phyloP scores from a whole-genome alignment of 148 eudicot genomes.

The Fagopyrum esculentum region DNA sequence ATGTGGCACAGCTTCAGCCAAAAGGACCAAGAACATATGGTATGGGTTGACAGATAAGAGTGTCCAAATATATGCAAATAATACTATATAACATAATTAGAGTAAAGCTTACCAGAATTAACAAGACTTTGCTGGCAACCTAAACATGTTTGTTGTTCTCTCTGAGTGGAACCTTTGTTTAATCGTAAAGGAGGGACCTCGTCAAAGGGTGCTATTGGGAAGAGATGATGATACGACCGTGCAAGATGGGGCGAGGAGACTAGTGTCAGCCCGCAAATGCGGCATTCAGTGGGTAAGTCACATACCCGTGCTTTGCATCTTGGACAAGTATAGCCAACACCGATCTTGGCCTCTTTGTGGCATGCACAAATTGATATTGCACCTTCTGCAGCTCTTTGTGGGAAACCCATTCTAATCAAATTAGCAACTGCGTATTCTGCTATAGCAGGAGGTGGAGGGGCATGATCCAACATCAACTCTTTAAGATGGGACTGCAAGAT shows the following conservation, averaged over 20 bases:
- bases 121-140: conserved; percentile 80
- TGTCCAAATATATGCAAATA: neutral
- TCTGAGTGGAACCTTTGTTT: conserved; percentile 25
- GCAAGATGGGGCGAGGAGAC: conserved; percentile 98
- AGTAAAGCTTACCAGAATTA: conserved; percentile 50
- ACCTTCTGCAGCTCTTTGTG: conserved; percentile 93
- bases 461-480: conserved; percentile 83
- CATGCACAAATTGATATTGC: conserved; percentile 85
- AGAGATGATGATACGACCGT: conserved; percentile 89
- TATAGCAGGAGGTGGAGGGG: conserved; percentile 98
- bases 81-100: neutral
- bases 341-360: conserved; percentile 90
- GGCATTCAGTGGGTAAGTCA: conserved; percentile 86
- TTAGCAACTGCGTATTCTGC: conserved; percentile 91
- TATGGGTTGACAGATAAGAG: neutral
- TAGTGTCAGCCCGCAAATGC: conserved; percentile 91
- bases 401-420: conserved; percentile 94
- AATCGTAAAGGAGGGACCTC: conserved; percentile 52
- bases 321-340: conserved; percentile 95
- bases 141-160: conserved; percentile 51
- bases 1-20: neutral
- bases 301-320: conserved; percentile 95
- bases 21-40: neutral
- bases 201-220: conserved; percentile 81
- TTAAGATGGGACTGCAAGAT: conserved; percentile 72